Percentiles rank a stretch among this genome's conserved stretches.
phyloP scores from a whole-genome alignment of 805 yeast genomes.

The Saccharomycopsis sp. region DNA sequence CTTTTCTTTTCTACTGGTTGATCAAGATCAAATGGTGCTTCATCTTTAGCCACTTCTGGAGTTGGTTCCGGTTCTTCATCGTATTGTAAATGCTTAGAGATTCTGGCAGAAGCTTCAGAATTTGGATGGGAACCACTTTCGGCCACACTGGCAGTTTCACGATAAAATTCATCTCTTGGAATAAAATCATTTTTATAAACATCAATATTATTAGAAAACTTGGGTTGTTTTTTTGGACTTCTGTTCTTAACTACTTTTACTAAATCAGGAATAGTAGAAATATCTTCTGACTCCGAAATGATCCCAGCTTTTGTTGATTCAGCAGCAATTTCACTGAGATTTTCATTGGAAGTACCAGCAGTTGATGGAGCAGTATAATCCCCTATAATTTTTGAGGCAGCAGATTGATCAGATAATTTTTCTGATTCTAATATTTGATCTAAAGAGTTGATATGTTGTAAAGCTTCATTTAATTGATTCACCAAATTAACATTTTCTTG shows the following conservation, averaged over 20 bases:
- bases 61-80: too few species aligned
- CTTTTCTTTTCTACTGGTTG: slow-evolving; percentile 4
- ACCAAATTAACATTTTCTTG: slow-evolving; percentile 16
- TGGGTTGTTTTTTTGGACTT: background rate
- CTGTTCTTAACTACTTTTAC: too few species aligned
- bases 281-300: background rate
- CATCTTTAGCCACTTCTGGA: too few species aligned
- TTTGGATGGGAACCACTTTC: too few species aligned
- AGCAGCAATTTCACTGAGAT: slow-evolving; percentile 2
- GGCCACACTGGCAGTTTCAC: too few species aligned
- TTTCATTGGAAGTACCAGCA: slow-evolving; percentile 4
- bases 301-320: slow-evolving; percentile 5
- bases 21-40: too few species aligned
- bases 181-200: background rate
- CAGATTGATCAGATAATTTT: slow-evolving; percentile 6
- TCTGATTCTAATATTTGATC: slow-evolving; percentile 15
- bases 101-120: too few species aligned
- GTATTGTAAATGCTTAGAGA: too few species aligned
- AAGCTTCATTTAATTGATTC: slow-evolving; percentile 15
- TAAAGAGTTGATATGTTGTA: slow-evolving; percentile 16
- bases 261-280: background rate
- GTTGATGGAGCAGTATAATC: background rate
- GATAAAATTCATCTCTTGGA: slow-evolving; percentile 3
- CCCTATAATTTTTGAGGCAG: too few species aligned
- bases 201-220: background rate